phyloP scores from a whole-genome alignment of 306 rosid genomes.

The Begonia peltatifolia region DNA sequence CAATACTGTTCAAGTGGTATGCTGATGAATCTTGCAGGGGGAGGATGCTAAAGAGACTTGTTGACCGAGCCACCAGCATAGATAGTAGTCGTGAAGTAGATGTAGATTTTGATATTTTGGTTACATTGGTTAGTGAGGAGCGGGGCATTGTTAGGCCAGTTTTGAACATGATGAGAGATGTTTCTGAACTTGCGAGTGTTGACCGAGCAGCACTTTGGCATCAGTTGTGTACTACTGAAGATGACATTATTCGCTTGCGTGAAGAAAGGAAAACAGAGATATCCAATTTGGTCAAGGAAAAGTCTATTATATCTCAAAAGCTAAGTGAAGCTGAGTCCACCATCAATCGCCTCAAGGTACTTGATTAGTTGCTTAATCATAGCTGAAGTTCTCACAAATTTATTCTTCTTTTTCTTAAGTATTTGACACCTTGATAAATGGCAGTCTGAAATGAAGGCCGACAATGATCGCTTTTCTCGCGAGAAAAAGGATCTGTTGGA shows the following conservation, averaged over 20 bases:
- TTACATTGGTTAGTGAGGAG: constrained; percentile 74
- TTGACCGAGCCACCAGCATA: constrained; percentile 69
- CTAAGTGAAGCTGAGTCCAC: constrained; percentile 71
- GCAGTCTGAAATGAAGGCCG: constrained; percentile 92
- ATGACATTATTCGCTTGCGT: constrained; percentile 59
- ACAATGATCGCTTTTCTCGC: constrained; percentile 68
- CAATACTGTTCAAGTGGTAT: constrained; percentile 81
- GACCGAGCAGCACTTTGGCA: constrained; percentile 97
- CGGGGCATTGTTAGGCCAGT: constrained; percentile 68
- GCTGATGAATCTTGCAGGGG: constrained; percentile 69
- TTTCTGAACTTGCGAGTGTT: constrained; percentile 80
- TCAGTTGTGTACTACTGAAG: constrained; percentile 85
- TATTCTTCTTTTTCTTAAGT: constrained; percentile 22
- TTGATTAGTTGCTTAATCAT: constrained; percentile 31
- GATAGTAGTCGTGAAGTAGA: constrained; percentile 59
- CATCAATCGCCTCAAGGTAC: constrained; percentile 78
- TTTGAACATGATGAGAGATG: constrained; percentile 90
- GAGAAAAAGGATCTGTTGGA: constrained; percentile 84
- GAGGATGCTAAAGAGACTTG: constrained; percentile 81
- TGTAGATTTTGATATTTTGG: constrained; percentile 75
- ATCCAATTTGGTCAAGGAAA: constrained; percentile 50
- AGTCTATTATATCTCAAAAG: constrained; percentile 48
- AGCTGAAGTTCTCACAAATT: constrained; percentile 23
- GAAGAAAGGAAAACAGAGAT: constrained; percentile 67
- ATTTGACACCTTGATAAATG: constrained; percentile 21